Evolutionary conservation across 768 basidiomycete genomes (phyloP).

Genomic region (Suillus placidus): DNA sequence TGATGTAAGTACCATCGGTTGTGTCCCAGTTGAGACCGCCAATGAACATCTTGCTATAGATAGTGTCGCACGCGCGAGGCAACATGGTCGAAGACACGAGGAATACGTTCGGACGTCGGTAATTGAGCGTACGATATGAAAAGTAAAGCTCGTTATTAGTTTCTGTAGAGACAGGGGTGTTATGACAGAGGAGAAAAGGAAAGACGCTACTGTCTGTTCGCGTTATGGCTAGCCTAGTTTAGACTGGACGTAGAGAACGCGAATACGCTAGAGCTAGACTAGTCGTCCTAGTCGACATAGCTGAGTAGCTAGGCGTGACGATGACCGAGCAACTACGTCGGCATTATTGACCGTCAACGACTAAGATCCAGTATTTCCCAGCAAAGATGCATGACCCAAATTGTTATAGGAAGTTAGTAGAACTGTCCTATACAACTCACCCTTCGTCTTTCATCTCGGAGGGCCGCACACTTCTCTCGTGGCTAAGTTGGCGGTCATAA

Average conservation of each 20-base stretch:
- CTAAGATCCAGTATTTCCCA: slow-evolving; percentile 31
- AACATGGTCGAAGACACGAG: slow-evolving; percentile 24
- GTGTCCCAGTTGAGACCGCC: slow-evolving; percentile 99
- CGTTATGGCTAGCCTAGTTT: slow-evolving; percentile 69
- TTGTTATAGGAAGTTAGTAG: not conserved
- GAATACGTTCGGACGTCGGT: slow-evolving; percentile 27
- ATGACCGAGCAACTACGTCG: slow-evolving; percentile 46
- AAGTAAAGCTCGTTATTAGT: slow-evolving; percentile 76
- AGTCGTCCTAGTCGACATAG: slow-evolving; percentile 61
- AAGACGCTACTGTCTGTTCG: slow-evolving; percentile 75
- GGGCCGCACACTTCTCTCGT: slow-evolving; percentile 72
- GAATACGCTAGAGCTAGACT: slow-evolving; percentile 77
- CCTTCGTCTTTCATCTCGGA: slow-evolving; percentile 98
- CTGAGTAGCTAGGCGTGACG: slow-evolving; percentile 48
- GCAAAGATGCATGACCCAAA: slow-evolving; percentile 11
- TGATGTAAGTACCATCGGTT: slow-evolving; percentile 82
- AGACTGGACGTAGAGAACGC: slow-evolving; percentile 73
- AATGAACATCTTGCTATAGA: slow-evolving; percentile 98
- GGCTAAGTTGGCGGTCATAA: slow-evolving; percentile 46
- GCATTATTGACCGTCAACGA: slow-evolving; percentile 29
- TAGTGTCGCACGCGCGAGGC: slow-evolving; percentile 29
- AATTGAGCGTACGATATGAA: slow-evolving; percentile 32
- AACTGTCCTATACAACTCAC: slow-evolving; percentile 57
- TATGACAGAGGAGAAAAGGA: slow-evolving; percentile 59
- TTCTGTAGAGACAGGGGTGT: slow-evolving; percentile 69